phyloP scores from a whole-genome alignment of 192 early-diverging fungal genomes.

The Backusella liffmaniae region DNA sequence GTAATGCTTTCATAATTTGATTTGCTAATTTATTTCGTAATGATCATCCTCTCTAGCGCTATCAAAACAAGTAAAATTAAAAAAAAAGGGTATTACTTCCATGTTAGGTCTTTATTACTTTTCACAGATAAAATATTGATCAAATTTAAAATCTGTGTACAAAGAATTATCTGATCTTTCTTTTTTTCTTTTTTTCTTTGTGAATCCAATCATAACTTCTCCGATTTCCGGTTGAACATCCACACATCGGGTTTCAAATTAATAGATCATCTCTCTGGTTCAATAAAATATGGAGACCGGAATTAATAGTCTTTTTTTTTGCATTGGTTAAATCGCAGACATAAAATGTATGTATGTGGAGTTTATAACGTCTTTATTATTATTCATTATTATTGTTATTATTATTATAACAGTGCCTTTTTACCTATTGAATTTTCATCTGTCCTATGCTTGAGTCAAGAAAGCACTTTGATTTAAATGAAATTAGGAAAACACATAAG shows the following conservation, averaged over 20 bases:
- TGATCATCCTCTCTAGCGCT: background rate
- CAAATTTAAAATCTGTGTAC: background rate
- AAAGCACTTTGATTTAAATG: no score
- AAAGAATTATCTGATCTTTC: background rate
- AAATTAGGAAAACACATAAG: no score
- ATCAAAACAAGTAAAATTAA: background rate
- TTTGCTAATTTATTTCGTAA: background rate
- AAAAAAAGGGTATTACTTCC: background rate
- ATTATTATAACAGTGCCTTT: no score
- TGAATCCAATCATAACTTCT: background rate
- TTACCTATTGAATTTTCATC: no score
- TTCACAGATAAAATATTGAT: background rate
- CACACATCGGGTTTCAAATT: background rate
- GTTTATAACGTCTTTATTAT: background rate
- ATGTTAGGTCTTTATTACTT: constrained; percentile 3
- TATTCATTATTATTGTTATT: no score
- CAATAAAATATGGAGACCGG: background rate
- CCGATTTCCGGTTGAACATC: background rate
- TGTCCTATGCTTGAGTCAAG: no score
- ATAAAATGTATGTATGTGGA: background rate
- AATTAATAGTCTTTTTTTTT: background rate
- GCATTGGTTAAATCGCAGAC: background rate
- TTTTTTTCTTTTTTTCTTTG: background rate
- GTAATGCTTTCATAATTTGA: background rate
- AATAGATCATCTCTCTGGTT: background rate